A percentile compares a stretch with the other conserved stretches of the same genome.
Evolutionary conservation across 2,329 filamentous ascomycete species (phyloP).

Genomic region (Hypoxylon sp.): DNA sequence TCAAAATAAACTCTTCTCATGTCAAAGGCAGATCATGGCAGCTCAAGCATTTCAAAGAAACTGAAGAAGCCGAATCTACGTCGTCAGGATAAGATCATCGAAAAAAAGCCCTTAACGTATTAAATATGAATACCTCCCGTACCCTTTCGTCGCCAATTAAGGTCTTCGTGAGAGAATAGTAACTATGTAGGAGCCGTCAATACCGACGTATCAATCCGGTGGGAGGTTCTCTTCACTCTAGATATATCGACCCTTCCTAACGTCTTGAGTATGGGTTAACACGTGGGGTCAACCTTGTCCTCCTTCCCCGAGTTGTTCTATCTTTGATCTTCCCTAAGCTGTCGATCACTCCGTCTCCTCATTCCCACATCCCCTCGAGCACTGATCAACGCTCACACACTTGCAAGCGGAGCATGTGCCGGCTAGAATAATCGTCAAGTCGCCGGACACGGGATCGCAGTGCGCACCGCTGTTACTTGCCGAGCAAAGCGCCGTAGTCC

Average conservation of each 20-base stretch:
- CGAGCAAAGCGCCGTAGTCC: constrained; percentile 44
- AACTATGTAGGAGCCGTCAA: not conserved
- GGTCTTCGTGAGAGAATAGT: not conserved
- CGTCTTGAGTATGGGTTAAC: too few relatives aligned
- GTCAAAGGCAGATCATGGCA: too few relatives aligned
- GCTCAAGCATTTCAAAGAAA: too few relatives aligned
- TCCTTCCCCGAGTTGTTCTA: not conserved
- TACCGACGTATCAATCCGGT: not conserved
- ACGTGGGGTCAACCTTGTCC: too few relatives aligned
- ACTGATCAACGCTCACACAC: constrained; percentile 42
- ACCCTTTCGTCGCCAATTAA: not conserved
- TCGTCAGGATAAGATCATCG: too few relatives aligned
- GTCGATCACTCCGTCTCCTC: not conserved
- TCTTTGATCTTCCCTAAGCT: not conserved
- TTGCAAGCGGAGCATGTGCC: constrained; percentile 47
- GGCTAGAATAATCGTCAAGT: constrained; percentile 46
- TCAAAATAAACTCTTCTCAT: too few relatives aligned
- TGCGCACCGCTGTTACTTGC: constrained; percentile 46
- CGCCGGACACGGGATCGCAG: constrained; percentile 47
- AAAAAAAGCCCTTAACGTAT: too few relatives aligned
- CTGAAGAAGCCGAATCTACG: too few relatives aligned
- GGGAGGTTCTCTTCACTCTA: not conserved
- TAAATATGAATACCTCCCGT: too few relatives aligned
- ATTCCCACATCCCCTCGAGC: constrained; percentile 42
- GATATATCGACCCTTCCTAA: not conserved